These are phyloP conservation scores for Phragmites australis DNA, from an alignment of 176 grass and related monocot genomes.

Conservation along the genomic window DNA sequence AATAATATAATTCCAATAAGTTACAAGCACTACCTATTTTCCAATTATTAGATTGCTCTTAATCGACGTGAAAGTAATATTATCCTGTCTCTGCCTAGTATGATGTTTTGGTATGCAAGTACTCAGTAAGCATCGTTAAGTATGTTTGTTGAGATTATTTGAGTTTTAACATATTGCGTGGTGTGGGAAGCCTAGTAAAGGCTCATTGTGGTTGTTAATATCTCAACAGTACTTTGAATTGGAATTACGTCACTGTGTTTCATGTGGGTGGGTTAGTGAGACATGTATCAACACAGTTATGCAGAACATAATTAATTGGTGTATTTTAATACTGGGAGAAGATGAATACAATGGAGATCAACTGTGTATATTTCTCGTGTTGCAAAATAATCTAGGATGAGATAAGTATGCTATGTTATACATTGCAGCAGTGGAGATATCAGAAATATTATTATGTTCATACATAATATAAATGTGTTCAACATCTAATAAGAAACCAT, in stretches of 20 bases:
- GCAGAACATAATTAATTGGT: background rate
- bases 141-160: slow-evolving; percentile 33
- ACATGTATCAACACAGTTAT: background rate
- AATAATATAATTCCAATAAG: slow-evolving; percentile 1
- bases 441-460: background rate
- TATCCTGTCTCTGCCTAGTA: background rate
- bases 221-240: background rate
- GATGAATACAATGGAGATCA: background rate
- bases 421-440: background rate
- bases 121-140: background rate
- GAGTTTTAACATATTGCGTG: background rate
- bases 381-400: slow-evolving; percentile 5
- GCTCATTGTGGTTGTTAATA: background rate
- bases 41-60: background rate
- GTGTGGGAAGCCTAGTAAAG: background rate
- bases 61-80: background rate
- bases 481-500: slow-evolving; percentile 29
- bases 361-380: background rate
- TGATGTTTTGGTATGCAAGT: slow-evolving; percentile 4
- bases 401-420: slow-evolving; percentile 12
- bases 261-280: background rate
- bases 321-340: slow-evolving; percentile 5
- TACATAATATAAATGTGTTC: slow-evolving; percentile 12
- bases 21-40: slow-evolving; percentile 26
- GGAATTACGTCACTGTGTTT: slow-evolving; percentile 4